Conservation (phyloP, 306 rosid genomes). For the Trichosanthes truncata region DNA sequence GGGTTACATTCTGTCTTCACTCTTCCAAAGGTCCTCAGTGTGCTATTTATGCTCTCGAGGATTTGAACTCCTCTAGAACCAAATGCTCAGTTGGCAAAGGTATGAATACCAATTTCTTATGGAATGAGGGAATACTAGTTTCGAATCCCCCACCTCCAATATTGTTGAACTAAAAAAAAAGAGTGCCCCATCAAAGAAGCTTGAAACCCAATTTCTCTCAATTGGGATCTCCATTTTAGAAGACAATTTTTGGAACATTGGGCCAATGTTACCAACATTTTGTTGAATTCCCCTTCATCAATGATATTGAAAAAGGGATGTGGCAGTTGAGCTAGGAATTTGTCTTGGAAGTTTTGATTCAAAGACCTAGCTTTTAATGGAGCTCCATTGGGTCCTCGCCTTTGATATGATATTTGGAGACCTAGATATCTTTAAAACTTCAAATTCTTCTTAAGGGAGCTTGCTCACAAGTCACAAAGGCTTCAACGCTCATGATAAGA, state of each 20-base stretch:
- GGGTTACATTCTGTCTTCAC: background rate
- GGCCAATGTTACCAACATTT: background rate
- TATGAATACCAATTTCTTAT: too few relatives aligned
- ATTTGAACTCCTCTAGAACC: background rate
- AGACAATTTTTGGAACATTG: background rate
- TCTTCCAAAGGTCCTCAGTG: background rate
- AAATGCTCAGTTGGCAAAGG: background rate
- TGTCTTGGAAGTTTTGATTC: background rate
- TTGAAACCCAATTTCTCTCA: background rate
- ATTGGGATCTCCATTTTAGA: background rate
- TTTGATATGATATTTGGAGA: background rate
- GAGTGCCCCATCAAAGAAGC: background rate
- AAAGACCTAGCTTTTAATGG: background rate
- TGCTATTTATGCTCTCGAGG: background rate
- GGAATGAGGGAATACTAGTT: too few relatives aligned
- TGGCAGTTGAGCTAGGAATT: background rate
- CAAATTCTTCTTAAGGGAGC: background rate
- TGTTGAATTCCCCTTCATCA: background rate
- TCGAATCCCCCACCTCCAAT: too few relatives aligned
- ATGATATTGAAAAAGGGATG: background rate
- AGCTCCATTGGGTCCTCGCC: background rate
- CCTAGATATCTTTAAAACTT: background rate
- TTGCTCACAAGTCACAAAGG: background rate
- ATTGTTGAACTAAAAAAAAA: too few relatives aligned
- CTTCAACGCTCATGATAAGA: background rate